phyloP scores from a whole-genome alignment of 768 basidiomycete genomes.

The Rubroboletus pulcherrimus region DNA sequence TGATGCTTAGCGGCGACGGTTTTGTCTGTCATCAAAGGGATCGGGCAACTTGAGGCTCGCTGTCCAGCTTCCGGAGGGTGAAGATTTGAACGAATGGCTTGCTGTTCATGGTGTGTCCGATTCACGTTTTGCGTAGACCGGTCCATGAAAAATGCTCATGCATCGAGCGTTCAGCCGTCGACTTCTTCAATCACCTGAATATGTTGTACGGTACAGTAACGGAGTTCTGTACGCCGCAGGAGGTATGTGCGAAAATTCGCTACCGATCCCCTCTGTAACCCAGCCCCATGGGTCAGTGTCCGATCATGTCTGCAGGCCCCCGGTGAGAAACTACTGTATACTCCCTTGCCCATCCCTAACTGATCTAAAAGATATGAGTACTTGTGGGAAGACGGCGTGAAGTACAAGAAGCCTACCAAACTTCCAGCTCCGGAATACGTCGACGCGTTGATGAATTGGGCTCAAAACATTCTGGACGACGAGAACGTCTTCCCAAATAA shows the following conservation, averaged over 20 bases:
- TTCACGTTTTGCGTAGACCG: not conserved
- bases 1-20: constrained; percentile 7
- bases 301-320: constrained; percentile 96
- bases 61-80: constrained; percentile 93
- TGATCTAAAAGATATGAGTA: constrained; percentile 80
- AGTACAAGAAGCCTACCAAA: constrained; percentile 88
- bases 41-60: constrained; percentile 93
- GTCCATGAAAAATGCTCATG: not conserved
- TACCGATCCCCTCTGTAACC: constrained; percentile 6
- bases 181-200: constrained; percentile 99
- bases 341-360: not conserved
- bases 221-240: constrained; percentile 93
- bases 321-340: constrained; percentile 46
- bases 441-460: constrained; percentile 98
- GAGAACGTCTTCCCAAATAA: constrained; percentile 90
- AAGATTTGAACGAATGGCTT: constrained; percentile 98
- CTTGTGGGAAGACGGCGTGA: constrained; percentile 88
- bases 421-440: constrained; percentile 95
- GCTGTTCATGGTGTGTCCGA: constrained; percentile 84
- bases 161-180: constrained; percentile 65
- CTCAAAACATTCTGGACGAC: constrained; percentile 88
- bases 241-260: constrained; percentile 47
- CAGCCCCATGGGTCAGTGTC: constrained; percentile 52
- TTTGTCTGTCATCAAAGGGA: constrained; percentile 48
- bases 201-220: constrained; percentile 99